Conservation (phyloP, 116 monocot genomes). For the Trichopus zeylanicus region DNA sequence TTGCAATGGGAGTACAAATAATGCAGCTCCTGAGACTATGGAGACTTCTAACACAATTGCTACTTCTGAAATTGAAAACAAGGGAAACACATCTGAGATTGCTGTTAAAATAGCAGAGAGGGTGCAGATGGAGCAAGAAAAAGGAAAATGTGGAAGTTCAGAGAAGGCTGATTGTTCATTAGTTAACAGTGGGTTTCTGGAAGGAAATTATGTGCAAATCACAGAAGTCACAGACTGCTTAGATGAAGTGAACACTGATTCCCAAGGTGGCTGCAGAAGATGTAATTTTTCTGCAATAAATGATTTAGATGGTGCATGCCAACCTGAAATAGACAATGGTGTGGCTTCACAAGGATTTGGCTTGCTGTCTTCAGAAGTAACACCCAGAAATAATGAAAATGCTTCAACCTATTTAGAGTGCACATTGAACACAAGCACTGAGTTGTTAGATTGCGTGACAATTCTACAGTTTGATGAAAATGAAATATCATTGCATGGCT, state of each 20-base stretch:
- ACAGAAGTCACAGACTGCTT: neutral
- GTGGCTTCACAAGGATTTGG: neutral
- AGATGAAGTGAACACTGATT: neutral
- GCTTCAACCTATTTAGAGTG: neutral
- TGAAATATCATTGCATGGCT: neutral
- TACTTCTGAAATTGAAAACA: slow-evolving; percentile 3
- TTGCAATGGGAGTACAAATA: neutral
- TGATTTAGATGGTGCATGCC: neutral
- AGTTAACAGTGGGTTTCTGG: neutral
- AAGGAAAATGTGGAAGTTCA: neutral
- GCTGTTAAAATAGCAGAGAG: neutral
- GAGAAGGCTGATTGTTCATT: neutral
- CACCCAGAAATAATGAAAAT: neutral
- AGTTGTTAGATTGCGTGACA: neutral
- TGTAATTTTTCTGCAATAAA: slow-evolving; percentile 4
- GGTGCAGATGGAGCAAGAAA: neutral
- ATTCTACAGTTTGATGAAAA: neutral
- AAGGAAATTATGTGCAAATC: neutral
- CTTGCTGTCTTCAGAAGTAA: neutral
- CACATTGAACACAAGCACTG: neutral
- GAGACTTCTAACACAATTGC: neutral
- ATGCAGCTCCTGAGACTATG: neutral
- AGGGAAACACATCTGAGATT: neutral
- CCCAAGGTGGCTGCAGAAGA: neutral
- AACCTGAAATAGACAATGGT: neutral